A percentile compares a stretch with the other conserved stretches of the same genome.
Conservation (phyloP, 169 alveolate species). For the Hammondia hammondi region DNA sequence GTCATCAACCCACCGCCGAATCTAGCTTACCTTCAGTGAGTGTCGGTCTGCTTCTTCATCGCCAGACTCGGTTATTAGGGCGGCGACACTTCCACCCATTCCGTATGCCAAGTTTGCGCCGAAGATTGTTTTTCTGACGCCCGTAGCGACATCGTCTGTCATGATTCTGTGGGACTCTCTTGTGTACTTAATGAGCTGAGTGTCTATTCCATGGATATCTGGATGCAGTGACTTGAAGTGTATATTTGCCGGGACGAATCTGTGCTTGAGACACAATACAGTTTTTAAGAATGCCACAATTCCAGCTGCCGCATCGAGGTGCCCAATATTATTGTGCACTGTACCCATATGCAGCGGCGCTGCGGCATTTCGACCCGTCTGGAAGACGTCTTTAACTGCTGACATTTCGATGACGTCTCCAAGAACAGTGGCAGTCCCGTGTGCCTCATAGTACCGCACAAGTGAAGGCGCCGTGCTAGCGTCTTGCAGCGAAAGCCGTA, state of each 20-base stretch:
- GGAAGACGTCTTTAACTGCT: slow-evolving; percentile 72
- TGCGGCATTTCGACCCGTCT: slow-evolving; percentile 14
- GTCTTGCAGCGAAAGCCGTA: slow-evolving; percentile 66
- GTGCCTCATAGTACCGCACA: slow-evolving; percentile 76
- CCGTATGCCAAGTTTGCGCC: slow-evolving; percentile 69
- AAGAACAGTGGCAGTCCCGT: slow-evolving; percentile 84
- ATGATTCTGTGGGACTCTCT: slow-evolving; percentile 45
- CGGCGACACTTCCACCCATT: slow-evolving; percentile 64
- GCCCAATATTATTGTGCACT: slow-evolving; percentile 77
- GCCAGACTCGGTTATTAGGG: slow-evolving; percentile 63
- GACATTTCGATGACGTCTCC: slow-evolving; percentile 83
- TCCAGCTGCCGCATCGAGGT: slow-evolving; percentile 82
- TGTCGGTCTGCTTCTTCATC: slow-evolving; percentile 13
- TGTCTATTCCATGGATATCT: slow-evolving; percentile 68
- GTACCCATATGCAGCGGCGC: slow-evolving; percentile 72
- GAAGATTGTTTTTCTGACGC: neutral
- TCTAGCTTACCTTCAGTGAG: neutral
- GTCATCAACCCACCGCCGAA: neutral
- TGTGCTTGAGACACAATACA: slow-evolving; percentile 70
- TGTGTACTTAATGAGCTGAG: slow-evolving; percentile 40
- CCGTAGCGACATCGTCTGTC: neutral
- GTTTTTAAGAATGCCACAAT: slow-evolving; percentile 76
- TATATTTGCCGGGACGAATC: slow-evolving; percentile 78
- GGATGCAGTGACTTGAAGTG: slow-evolving; percentile 79
- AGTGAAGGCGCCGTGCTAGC: slow-evolving; percentile 51